These are phyloP conservation scores for Aspergillus fumigatiaffinis DNA, from an alignment of 2,329 filamentous ascomycete species.

Conservation along the genomic window DNA sequence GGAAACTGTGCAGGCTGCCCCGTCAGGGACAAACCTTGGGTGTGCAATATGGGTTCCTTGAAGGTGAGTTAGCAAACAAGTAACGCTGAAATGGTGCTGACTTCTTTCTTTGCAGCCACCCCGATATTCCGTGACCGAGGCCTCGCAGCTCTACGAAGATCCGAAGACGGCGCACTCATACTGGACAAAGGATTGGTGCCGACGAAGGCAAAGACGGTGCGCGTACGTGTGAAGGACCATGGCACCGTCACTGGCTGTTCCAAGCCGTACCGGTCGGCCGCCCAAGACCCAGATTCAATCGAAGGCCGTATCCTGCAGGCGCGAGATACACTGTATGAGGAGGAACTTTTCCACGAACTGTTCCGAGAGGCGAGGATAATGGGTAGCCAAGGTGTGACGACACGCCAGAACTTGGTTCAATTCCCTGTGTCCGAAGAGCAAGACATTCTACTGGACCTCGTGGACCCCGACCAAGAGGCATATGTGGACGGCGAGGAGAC, in stretches of 20 bases:
- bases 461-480: conserved; percentile 50
- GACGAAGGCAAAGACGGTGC: conserved; percentile 56
- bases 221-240: conserved; percentile 61
- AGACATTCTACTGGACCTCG: conserved; percentile 65
- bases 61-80: conserved; percentile 47
- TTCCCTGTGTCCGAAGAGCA: conserved; percentile 52
- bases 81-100: background rate
- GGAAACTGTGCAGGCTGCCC: conserved; percentile 77
- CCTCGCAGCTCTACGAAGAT: conserved; percentile 73
- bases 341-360: conserved; percentile 87
- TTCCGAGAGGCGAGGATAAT: conserved; percentile 74
- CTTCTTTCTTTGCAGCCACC: conserved; percentile 39
- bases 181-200: conserved; percentile 61
- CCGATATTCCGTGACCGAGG: conserved; percentile 63
- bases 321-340: conserved; percentile 53
- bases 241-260: conserved; percentile 57
- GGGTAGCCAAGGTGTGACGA: conserved; percentile 65
- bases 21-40: conserved; percentile 70
- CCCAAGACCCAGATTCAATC: conserved; percentile 23
- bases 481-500: conserved; percentile 26
- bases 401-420: conserved; percentile 56
- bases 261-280: conserved; percentile 15
- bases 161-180: conserved; percentile 68
- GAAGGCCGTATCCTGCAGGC: conserved; percentile 37
- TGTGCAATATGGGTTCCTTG: conserved; percentile 84